These are phyloP conservation scores for Fusarium globosum DNA, from an alignment of 2,329 filamentous ascomycete genomes.

Conservation along the genomic window DNA sequence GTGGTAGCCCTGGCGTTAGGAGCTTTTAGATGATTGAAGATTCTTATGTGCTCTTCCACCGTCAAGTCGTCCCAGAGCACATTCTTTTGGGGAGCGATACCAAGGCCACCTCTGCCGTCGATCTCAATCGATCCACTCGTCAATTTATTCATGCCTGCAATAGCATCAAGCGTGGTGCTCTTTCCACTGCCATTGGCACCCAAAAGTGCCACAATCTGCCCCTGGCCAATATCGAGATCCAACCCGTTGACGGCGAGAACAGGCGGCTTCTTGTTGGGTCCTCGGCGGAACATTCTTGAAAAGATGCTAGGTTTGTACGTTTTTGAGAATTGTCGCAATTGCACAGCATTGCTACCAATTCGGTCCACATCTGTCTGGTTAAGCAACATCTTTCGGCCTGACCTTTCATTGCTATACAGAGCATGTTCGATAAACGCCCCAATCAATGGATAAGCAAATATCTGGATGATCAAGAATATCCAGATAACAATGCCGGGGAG, in stretches of 20 bases:
- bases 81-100: constrained; percentile 92
- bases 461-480: constrained; percentile 81
- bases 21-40: constrained; percentile 87
- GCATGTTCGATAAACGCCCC: constrained; percentile 78
- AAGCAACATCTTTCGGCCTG: constrained; percentile 65
- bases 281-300: constrained; percentile 61
- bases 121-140: constrained; percentile 82
- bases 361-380: constrained; percentile 43
- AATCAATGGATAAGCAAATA: constrained; percentile 79
- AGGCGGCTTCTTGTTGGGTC: constrained; percentile 60
- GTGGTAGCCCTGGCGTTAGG: constrained; percentile 65
- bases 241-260: constrained; percentile 84
- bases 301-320: constrained; percentile 76
- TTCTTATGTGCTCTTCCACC: constrained; percentile 83
- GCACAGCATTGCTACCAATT: constrained; percentile 67
- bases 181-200: constrained; percentile 94
- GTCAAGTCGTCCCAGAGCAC: constrained; percentile 92
- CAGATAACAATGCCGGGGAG: constrained; percentile 81
- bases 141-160: constrained; percentile 83
- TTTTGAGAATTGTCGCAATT: constrained; percentile 80
- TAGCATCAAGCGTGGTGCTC: constrained; percentile 87
- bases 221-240: constrained; percentile 75
- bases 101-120: constrained; percentile 81
- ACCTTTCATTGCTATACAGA: constrained; percentile 79
- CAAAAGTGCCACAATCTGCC: constrained; percentile 86